Percentiles rank a stretch among this genome's conserved stretches.
phyloP scores from a whole-genome alignment of 176 grass and related monocot genomes.

The Aegilops bicornis region DNA sequence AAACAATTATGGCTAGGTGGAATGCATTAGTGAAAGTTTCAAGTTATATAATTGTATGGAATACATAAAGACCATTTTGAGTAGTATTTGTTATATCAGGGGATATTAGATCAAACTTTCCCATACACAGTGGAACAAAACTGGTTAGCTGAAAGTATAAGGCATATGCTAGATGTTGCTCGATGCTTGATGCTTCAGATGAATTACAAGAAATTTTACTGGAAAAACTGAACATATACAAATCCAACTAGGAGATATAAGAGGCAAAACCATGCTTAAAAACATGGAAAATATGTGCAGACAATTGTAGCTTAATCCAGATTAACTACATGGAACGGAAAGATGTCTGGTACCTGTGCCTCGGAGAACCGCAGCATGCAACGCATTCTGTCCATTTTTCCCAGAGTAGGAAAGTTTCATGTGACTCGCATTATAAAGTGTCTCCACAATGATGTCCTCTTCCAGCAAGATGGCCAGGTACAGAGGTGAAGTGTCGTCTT shows the following conservation, averaged over 20 bases:
- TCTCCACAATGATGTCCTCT: not conserved
- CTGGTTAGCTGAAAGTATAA: not conserved
- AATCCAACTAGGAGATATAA: not conserved
- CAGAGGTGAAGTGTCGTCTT: not conserved
- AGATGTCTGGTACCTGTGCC: not conserved
- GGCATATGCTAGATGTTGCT: not conserved
- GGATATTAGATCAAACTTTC: not conserved
- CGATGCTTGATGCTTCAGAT: not conserved
- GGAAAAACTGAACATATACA: not conserved
- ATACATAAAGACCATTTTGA: too few species aligned
- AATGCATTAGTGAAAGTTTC: not conserved
- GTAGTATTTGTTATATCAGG: not conserved
- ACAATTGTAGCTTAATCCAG: not conserved
- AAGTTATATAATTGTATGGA: too few species aligned
- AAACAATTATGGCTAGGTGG: not conserved
- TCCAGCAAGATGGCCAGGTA: not conserved
- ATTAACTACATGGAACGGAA: not conserved
- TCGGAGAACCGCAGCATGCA: constrained; percentile 3
- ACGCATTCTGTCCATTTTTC: not conserved
- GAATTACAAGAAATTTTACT: not conserved
- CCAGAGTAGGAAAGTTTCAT: not conserved
- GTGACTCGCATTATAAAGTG: not conserved
- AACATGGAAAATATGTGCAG: not conserved
- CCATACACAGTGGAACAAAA: not conserved
- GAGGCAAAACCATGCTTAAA: not conserved